Base-by-base conservation (phyloP, 192 early-diverging fungal species). In the Coemansia sp. region DNA sequence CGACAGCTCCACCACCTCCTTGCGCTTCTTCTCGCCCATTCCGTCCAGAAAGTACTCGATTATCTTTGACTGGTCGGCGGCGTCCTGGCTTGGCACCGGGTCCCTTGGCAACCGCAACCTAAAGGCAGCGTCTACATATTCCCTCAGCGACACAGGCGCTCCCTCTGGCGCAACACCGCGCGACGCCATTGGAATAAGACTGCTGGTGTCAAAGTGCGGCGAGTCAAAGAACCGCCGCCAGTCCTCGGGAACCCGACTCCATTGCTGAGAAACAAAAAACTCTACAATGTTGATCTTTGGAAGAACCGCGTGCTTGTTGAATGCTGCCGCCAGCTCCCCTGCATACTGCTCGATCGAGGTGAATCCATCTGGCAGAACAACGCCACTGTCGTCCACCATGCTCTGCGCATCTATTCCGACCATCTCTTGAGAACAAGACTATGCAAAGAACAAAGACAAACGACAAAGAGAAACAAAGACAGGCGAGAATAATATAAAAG, bases 11-110 rank as follows among this genome's bases (percentile, higher is more conserved):
- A 68, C 43, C 19, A 84, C 82, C n/a, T 84, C 82, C 7, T 62
- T 69, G 19, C 63, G 68, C 59, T 84, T 84, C 63, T 84, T 84
- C 32, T 61, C 71, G 45, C 62, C 74, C 82, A 84, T 84, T 2
- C 82, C 77, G 40, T 70, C 67, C 7, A 77, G n/a, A 64, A 84
- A 73, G 45, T 72, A 72, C 48, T 64, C 45, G 49, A 70, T 32
- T 22, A 67, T 60, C 16, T 25, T 43, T 43, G 38, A 12, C 16
- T 53, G 46, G 5, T 64, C 54, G 5, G 65, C 72, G 32, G 20
- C 12, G 2, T 48, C 58, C n/a, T 11, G 25, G 8, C 42, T 37
- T 37, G 14, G 16, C 8, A 32, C 61, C 13, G 39, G 10, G 9
- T 37, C 39, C 19, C 63, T 65, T 7, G 75, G 77, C 43, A 82